These are phyloP conservation scores for Pholiota conissans DNA, from an alignment of 768 basidiomycete species.

Conservation along the genomic window DNA sequence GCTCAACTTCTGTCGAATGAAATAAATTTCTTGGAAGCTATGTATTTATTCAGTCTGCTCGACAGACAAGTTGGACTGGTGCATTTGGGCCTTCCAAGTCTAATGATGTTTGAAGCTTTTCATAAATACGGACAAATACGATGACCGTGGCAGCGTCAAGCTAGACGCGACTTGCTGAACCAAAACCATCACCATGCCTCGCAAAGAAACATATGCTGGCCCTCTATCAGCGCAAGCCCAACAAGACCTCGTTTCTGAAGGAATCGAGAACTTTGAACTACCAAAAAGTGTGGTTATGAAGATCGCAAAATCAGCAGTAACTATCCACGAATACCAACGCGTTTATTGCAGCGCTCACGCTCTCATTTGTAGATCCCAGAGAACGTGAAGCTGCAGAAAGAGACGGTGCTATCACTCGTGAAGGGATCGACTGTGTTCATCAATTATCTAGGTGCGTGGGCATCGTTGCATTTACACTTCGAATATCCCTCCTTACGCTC, in stretches of 20 bases:
- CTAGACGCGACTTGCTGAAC: neutral
- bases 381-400: slow-evolving; percentile 85
- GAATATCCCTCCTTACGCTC: neutral
- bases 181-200: slow-evolving; percentile 53
- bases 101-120: too few relatives aligned
- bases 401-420: slow-evolving; percentile 79
- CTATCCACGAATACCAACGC: slow-evolving; percentile 25
- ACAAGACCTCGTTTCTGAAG: slow-evolving; percentile 78
- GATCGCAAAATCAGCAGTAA: slow-evolving; percentile 81
- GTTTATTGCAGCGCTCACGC: neutral
- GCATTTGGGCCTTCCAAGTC: too few relatives aligned
- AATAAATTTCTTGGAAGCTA: too few relatives aligned
- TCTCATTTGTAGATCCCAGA: slow-evolving; percentile 69
- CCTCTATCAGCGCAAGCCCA: slow-evolving; percentile 72
- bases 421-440: slow-evolving; percentile 96
- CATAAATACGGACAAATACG: neutral
- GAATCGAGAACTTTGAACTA: slow-evolving; percentile 87
- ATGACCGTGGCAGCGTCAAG: neutral
- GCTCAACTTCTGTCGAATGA: too few relatives aligned
- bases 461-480: neutral
- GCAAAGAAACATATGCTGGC: slow-evolving; percentile 58
- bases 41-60: too few relatives aligned
- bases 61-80: too few relatives aligned
- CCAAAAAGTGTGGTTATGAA: slow-evolving; percentile 82
- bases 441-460: slow-evolving; percentile 78